Evolutionary conservation across 1,284 basidiomycete genomes (phyloP).

Genomic region (Puccinia coronata): DNA sequence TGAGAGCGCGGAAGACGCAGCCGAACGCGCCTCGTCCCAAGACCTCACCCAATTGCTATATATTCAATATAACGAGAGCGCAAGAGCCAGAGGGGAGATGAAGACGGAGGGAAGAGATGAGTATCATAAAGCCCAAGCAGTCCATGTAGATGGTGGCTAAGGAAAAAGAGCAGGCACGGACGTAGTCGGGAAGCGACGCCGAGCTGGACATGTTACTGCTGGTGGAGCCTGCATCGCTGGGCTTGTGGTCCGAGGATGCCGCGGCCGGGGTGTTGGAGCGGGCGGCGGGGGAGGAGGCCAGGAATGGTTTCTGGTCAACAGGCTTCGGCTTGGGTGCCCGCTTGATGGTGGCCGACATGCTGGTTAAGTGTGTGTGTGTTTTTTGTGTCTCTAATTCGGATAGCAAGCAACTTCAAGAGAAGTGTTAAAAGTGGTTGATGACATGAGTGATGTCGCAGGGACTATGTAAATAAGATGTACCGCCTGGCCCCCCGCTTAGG

Average conservation of each 20-base stretch:
- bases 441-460: too few species aligned
- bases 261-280: not conserved
- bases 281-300: too few species aligned
- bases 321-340: not conserved
- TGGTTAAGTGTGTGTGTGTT: too few species aligned
- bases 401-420: too few species aligned
- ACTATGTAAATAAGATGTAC: too few species aligned
- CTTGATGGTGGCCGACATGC: constrained; percentile 5
- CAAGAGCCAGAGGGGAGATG: constrained; percentile 4
- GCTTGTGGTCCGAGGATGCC: not conserved
- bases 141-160: not conserved
- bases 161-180: constrained; percentile 7
- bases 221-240: not conserved
- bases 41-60: constrained; percentile 56
- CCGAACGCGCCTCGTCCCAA: constrained; percentile 58
- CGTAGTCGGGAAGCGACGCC: constrained; percentile 48
- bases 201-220: constrained; percentile 25
- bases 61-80: too few species aligned
- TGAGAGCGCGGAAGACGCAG: constrained; percentile 69
- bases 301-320: too few species aligned
- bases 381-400: too few species aligned
- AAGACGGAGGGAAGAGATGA: not conserved
- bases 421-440: too few species aligned
- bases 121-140: too few species aligned
- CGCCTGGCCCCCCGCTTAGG: too few species aligned